Evolutionary conservation across 2,329 filamentous ascomycete genomes (phyloP), one percentile per base, ranked within the genome.

Genomic region (Aschersonia sp.): DNA sequence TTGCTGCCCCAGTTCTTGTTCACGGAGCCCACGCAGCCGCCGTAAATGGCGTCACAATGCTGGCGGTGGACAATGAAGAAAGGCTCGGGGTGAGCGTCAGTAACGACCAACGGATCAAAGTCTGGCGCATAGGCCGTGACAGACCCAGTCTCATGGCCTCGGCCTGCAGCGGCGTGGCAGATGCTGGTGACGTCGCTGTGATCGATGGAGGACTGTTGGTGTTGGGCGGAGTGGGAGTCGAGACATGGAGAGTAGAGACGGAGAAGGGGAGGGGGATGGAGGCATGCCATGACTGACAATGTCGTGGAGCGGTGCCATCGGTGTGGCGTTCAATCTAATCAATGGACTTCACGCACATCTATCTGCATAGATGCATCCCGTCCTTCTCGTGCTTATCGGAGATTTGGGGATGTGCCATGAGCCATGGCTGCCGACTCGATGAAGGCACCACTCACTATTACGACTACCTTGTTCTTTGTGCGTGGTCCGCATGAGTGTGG

Each of bases 1-100:
- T 61, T 9, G 51, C 49, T 6, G 49, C 45, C 28, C 54, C 59
- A 30, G 52, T 55, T 9, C 54, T 65, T 30, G 56, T 64, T 20
- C 56, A 58, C 29, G 70, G 71, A 2, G 82, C 84, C 0, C 86
- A 92, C 57, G 79, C 82, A 0, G 84, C 84, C 1, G 83, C 84
- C 2, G 69, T 89, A 43, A 89, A 84, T 20, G 78, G 75, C 0
- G 54, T 78, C 1, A 61, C 60, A 4, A 56, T 76, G 20, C 47
- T 70, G 53, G 6, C 53, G 48, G 43, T 47, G 10, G 28, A 53
- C 20, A 51, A 45, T 29, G 45, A 45, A 12, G 51, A 51, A 48
- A 51, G 50, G n/a, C 43, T 55, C 10, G 61, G 72, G 12, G 65
- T 72, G 31, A 75, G 66, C 6, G 65, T 69, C 32, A 75, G 78